phyloP scores from a whole-genome alignment of 495 filamentous ascomycete species.

The Pseudoneurospora amorphoporcata region DNA sequence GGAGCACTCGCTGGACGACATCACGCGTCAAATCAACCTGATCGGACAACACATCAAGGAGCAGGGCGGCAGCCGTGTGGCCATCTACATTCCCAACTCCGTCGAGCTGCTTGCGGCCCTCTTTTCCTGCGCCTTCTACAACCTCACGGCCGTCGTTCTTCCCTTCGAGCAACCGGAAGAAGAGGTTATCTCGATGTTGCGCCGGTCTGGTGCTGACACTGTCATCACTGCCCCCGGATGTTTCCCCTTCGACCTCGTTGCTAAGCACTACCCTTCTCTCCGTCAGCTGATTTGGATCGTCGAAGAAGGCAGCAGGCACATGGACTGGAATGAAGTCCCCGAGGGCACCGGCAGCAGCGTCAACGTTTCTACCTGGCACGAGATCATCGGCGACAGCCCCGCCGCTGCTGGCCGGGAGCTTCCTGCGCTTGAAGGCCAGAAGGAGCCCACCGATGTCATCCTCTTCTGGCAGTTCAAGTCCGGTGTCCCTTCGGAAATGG shows the following conservation, averaged over 20 bases:
- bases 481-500: slow-evolving; percentile 50
- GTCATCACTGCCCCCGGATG: slow-evolving; percentile 82
- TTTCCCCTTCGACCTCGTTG: slow-evolving; percentile 65
- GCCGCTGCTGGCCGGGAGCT: slow-evolving; percentile 32
- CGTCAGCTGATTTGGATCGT: slow-evolving; percentile 87
- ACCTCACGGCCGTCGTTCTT: slow-evolving; percentile 66
- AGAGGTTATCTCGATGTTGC: slow-evolving; percentile 57
- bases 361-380: slow-evolving; percentile 78
- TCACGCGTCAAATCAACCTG: slow-evolving; percentile 79
- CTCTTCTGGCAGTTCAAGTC: slow-evolving; percentile 50
- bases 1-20: slow-evolving; percentile 55
- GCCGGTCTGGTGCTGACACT: slow-evolving; percentile 60
- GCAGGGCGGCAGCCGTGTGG: slow-evolving; percentile 65
- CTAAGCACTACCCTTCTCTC: slow-evolving; percentile 54
- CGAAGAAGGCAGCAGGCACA: slow-evolving; percentile 79
- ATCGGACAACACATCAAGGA: slow-evolving; percentile 64
- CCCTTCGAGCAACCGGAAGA: slow-evolving; percentile 67
- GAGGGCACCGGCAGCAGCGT: slow-evolving; percentile 58
- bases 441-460: slow-evolving; percentile 43
- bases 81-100: slow-evolving; percentile 87
- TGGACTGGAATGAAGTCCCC: slow-evolving; percentile 79
- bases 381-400: slow-evolving; percentile 59
- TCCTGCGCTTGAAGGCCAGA: slow-evolving; percentile 34
- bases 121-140: slow-evolving; percentile 67
- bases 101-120: slow-evolving; percentile 66